These are phyloP conservation scores for Quercus ilex DNA, from an alignment of 306 rosid genomes.

Conservation along the genomic window DNA sequence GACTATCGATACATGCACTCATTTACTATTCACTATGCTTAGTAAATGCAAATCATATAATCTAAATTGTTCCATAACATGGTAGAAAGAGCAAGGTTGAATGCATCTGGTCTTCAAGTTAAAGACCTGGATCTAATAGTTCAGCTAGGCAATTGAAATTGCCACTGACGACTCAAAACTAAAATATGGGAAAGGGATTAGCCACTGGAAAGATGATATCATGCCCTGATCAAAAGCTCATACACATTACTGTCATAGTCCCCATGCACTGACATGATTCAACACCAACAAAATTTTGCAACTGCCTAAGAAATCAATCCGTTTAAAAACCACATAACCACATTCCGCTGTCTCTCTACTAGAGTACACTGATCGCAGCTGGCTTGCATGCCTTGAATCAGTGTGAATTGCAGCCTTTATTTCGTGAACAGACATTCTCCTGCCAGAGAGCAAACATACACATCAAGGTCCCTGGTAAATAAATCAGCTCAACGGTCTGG, in stretches of 20 bases:
- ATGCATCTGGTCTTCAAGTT: not conserved
- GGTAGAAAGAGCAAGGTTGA: not conserved
- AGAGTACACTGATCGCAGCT: constrained; percentile 69
- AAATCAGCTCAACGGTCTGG: not conserved
- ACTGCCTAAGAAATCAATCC: constrained; percentile 82
- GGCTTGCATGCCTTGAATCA: constrained; percentile 86
- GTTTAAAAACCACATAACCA: constrained; percentile 53
- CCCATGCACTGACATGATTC: constrained; percentile 75
- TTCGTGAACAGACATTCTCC: constrained; percentile 85
- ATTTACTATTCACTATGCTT: not conserved
- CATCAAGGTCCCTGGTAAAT: not conserved
- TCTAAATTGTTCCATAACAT: not conserved
- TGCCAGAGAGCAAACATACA: constrained; percentile 11
- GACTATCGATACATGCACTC: not conserved
- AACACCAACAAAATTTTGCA: constrained; percentile 82
- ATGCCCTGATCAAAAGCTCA: constrained; percentile 80
- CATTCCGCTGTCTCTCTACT: constrained; percentile 58
- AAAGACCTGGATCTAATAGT: not conserved
- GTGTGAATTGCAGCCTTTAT: constrained; percentile 80
- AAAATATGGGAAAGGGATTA: not conserved
- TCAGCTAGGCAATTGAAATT: not conserved
- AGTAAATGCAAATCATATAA: not conserved
- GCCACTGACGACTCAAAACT: not conserved
- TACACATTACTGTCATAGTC: constrained; percentile 89
- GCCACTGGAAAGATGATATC: constrained; percentile 10